A percentile compares a stretch with the other conserved stretches of the same genome.
Evolutionary conservation across 257 asterid species (phyloP).

Genomic region (Mitragyna speciosa): DNA sequence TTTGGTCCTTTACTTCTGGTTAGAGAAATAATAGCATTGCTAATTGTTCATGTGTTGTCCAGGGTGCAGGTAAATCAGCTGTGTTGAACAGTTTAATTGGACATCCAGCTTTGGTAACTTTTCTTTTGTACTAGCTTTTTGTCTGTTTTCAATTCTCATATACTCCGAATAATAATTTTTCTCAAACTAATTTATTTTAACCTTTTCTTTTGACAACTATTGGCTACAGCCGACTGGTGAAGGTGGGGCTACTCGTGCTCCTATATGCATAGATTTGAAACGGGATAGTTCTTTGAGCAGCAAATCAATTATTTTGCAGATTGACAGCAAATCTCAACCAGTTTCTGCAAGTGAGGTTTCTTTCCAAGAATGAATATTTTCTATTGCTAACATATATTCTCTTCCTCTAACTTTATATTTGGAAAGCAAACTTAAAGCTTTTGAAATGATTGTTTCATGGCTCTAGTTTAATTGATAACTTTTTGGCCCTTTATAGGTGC

Average conservation of each 20-base stretch:
- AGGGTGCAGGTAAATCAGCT: conserved; percentile 99
- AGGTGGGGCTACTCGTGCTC: conserved; percentile 99
- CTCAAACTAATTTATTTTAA: neutral
- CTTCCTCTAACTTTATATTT: neutral
- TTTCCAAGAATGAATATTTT: neutral
- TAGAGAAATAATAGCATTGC: neutral
- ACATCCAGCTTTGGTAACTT: conserved; percentile 92
- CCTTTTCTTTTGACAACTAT: neutral
- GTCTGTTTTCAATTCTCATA: neutral
- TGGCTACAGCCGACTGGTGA: conserved; percentile 99
- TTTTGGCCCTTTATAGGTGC: conserved; percentile 62
- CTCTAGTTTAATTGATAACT: conserved; percentile 17
- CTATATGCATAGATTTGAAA: conserved; percentile 83
- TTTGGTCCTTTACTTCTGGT: neutral
- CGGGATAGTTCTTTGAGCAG: conserved; percentile 81
- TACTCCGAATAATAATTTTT: neutral
- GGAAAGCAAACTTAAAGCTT: neutral
- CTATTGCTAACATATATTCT: neutral
- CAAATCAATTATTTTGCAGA: conserved; percentile 82
- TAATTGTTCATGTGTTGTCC: conserved; percentile 30
- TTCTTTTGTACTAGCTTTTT: conserved; percentile 8
- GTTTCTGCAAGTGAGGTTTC: conserved; percentile 73
- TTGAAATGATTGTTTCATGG: conserved; percentile 16
- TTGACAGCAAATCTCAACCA: conserved; percentile 87
- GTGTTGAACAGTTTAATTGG: conserved; percentile 95